phyloP scores from a whole-genome alignment of 495 filamentous ascomycete genomes.

The Aspergillus carlsbadensis region DNA sequence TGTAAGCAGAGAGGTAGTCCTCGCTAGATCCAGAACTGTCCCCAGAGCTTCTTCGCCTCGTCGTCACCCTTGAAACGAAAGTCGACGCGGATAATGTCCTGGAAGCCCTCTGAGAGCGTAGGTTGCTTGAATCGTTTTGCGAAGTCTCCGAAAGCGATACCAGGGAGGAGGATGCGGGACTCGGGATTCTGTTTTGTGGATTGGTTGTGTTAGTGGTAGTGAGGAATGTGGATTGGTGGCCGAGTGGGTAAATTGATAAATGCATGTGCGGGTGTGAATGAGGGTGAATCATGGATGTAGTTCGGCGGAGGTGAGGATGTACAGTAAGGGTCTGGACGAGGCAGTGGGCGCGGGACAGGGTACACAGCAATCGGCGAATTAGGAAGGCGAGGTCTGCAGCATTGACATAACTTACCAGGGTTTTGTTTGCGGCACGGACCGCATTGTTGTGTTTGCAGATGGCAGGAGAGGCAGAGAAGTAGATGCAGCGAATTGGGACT shows the following conservation, averaged over 20 bases:
- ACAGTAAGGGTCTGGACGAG: no score
- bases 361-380: not conserved
- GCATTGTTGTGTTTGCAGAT: constrained; percentile 89
- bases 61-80: constrained; percentile 66
- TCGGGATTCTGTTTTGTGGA: constrained; percentile 68
- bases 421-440: constrained; percentile 69
- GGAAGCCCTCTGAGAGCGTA: constrained; percentile 74
- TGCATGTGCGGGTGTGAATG: not conserved
- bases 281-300: not conserved
- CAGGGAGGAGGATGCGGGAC: constrained; percentile 68
- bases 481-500: constrained; percentile 80
- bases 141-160: constrained; percentile 77
- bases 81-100: constrained; percentile 68
- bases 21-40: constrained; percentile 64
- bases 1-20: not conserved
- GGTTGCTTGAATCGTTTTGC: constrained; percentile 68
- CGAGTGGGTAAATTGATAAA: not conserved
- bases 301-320: no score
- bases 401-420: constrained; percentile 24
- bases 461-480: constrained; percentile 70
- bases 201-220: not conserved
- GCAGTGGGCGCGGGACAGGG: not conserved
- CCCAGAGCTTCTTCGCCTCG: constrained; percentile 60
- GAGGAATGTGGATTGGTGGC: not conserved
- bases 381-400: not conserved